Evolutionary conservation across 2,329 filamentous ascomycete species (phyloP), one percentile per base, ranked within the genome.

Genomic region (Paecilomyces sp.): DNA sequence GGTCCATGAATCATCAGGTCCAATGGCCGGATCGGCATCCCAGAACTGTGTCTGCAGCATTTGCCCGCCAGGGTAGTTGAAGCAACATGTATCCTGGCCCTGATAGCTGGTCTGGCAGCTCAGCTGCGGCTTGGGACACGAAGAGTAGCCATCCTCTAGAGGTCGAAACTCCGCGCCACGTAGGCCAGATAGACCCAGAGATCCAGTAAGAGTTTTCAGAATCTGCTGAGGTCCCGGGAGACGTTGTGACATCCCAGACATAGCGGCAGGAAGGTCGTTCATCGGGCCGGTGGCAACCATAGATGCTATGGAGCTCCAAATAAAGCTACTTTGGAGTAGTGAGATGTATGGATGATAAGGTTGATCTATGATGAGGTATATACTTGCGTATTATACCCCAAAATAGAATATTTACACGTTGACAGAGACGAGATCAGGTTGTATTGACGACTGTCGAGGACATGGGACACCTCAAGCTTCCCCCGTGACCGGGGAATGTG

Each of bases 41-140:
- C 89, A 92, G 75, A 92, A 91, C 67, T 92, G 89, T 1, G 89
- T 91, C 72, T 85, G 84, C 3, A 91, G 80, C 53, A 92, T 75
- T 62, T 89, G 83, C 7, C 89, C 89, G 3, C 88, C 85, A 0
- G 88, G 88, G 24, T 84, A 80, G 68, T 89, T 89, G 77, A 91
- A 89, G 75, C 89, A 92, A 77, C 89, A 92, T 6, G 86, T 82
- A 67, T 91, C 80, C 56, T 80, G 71, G n/a, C 84, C 81, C 7
- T 75, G 74, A 2, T 85, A 85, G 5, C 81, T 83, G 68, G 87
- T 87, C 60, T 86, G 83, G 68, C 88, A 91, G 66, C 85, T 88
- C 57, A 88, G 69, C 62, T 77, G 74, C 3, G 70, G 64, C 13
- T 66, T 65, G 18, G 74, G 64, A 59, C 75, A 77, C 58, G 71